phyloP scores from a whole-genome alignment of 1,284 basidiomycete species.

The Stygiomarasmius scandens region DNA sequence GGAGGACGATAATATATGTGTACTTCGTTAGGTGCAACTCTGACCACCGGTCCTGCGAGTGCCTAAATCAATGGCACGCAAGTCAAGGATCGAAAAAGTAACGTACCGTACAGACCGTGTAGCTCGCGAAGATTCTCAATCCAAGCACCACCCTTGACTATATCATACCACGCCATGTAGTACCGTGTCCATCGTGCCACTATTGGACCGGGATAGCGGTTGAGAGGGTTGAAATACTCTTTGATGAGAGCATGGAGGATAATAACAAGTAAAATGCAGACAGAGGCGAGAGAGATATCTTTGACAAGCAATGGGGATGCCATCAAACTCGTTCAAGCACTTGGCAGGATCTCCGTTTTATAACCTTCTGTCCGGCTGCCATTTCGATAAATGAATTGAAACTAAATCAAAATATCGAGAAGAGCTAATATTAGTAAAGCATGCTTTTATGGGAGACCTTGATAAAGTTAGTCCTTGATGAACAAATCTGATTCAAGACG shows the following conservation, averaged over 20 bases:
- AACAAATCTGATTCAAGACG: too few relatives aligned
- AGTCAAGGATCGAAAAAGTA: neutral
- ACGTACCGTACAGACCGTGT: slow-evolving; percentile 16
- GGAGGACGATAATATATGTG: neutral
- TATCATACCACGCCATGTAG: slow-evolving; percentile 16
- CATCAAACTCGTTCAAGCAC: too few relatives aligned
- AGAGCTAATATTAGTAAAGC: too few relatives aligned
- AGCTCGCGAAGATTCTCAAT: slow-evolving; percentile 13
- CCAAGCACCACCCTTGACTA: slow-evolving; percentile 12
- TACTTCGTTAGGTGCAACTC: slow-evolving; percentile 21
- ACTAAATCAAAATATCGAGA: too few relatives aligned
- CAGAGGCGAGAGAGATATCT: neutral
- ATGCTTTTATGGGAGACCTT: too few relatives aligned
- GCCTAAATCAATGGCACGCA: neutral
- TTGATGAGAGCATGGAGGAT: neutral
- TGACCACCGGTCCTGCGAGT: slow-evolving; percentile 15
- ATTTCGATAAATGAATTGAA: too few relatives aligned
- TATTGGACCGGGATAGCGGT: slow-evolving; percentile 16
- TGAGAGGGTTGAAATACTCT: slow-evolving; percentile 3
- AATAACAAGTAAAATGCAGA: neutral
- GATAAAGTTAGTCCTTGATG: too few relatives aligned
- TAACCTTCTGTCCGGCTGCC: too few relatives aligned
- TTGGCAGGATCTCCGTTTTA: too few relatives aligned
- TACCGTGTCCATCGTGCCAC: slow-evolving; percentile 15
- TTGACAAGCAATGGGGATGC: too few relatives aligned